These are phyloP conservation scores for Hanseniaspora sp. DNA, from an alignment of 1,139 yeast genomes.

Conservation along the genomic window DNA sequence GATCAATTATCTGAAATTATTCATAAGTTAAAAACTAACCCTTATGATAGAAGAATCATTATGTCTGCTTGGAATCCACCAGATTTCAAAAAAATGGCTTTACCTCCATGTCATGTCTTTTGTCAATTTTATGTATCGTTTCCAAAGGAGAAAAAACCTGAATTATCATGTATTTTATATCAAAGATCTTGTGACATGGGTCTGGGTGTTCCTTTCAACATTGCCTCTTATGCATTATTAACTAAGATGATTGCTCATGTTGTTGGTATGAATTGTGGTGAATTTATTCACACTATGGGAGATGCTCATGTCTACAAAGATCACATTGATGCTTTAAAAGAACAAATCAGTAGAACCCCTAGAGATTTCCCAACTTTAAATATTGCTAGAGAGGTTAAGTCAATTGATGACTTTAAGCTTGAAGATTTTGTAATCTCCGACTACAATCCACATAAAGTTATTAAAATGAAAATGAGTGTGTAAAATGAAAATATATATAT, in stretches of 20 bases:
- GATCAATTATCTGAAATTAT: constrained; percentile 82
- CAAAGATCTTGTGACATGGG: constrained; percentile 99
- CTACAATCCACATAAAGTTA: constrained; percentile 71
- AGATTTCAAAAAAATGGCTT: constrained; percentile 84
- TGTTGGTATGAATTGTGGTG: constrained; percentile 89
- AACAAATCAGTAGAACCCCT: constrained; percentile 67
- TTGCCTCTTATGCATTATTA: constrained; percentile 86
- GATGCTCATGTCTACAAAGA: constrained; percentile 91
- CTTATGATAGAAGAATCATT: constrained; percentile 87
- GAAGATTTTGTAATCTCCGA: constrained; percentile 76
- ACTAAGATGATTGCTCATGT: constrained; percentile 93
- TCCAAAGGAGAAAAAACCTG: constrained; percentile 50
- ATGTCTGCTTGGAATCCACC: constrained; percentile 98
- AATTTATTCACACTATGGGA: constrained; percentile 88
- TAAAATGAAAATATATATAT: constrained; percentile 19
- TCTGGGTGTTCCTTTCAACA: constrained; percentile 93
- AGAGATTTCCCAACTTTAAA: constrained; percentile 64
- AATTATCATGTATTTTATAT: constrained; percentile 74
- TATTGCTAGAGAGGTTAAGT: constrained; percentile 53
- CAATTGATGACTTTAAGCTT: constrained; percentile 75
- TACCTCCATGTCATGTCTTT: constrained; percentile 96
- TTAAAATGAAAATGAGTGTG: constrained; percentile 77
- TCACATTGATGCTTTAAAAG: constrained; percentile 79
- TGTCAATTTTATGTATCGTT: constrained; percentile 87
- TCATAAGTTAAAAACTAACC: constrained; percentile 68